phyloP scores from a whole-genome alignment of 2,329 filamentous ascomycete genomes.

The Stachybotrys echinatus region DNA sequence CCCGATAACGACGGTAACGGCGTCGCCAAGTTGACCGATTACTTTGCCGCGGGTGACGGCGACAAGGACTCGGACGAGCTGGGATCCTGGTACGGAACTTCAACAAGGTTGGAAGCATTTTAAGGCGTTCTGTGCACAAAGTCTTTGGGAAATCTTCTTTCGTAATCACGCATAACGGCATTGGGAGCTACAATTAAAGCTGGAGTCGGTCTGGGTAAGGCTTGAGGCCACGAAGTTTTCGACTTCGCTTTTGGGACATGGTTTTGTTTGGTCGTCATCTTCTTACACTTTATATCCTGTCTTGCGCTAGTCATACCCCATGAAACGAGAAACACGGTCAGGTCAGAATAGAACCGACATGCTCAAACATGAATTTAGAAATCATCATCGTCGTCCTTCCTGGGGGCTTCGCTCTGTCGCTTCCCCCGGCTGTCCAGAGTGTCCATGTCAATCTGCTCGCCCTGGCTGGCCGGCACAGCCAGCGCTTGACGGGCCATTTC shows the following conservation, averaged over 20 bases:
- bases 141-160: background rate
- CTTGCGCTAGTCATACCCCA: conserved; percentile 1
- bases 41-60: conserved; percentile 47
- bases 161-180: conserved; percentile 1
- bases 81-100: conserved; percentile 74
- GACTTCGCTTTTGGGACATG: background rate
- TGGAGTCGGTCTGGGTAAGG: background rate
- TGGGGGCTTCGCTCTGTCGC: conserved; percentile 30
- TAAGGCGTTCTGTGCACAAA: conserved; percentile 28
- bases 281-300: conserved; percentile 2
- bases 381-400: conserved; percentile 56
- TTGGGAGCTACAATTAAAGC: conserved; percentile 1
- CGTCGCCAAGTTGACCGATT: conserved; percentile 68
- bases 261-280: background rate
- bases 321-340: background rate
- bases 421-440: conserved; percentile 56
- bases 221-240: background rate
- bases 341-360: background rate
- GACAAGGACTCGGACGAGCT: conserved; percentile 59
- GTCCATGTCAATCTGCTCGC: conserved; percentile 48
- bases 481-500: conserved; percentile 81
- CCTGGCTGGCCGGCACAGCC: conserved; percentile 55
- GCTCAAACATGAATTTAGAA: conserved; percentile 30
- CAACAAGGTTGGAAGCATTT: conserved; percentile 66
- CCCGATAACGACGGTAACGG: conserved; percentile 67